Percentiles rank a stretch among this genome's conserved stretches.
phyloP scores from a whole-genome alignment of 306 rosid species.

The Carpinus viminea region DNA sequence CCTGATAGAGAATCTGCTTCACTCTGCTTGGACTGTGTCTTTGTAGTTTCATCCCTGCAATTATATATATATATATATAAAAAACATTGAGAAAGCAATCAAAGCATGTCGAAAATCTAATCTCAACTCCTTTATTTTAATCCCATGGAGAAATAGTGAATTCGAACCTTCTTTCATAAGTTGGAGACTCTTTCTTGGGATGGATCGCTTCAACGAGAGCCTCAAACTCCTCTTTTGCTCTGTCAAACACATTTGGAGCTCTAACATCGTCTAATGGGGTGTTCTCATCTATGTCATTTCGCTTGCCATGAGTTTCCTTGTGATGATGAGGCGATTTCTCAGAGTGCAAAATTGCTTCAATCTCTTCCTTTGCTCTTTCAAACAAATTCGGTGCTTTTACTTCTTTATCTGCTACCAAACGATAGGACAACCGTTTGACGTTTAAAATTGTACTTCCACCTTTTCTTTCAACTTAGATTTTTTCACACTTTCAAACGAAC shows the following conservation, averaged over 20 bases:
- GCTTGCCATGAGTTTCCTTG: slow-evolving; percentile 50
- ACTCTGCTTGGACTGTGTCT: slow-evolving; percentile 28
- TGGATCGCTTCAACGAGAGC: slow-evolving; percentile 56
- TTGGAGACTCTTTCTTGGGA: slow-evolving; percentile 41
- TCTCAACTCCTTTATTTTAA: neutral
- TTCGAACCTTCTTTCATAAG: slow-evolving; percentile 36
- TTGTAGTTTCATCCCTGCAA: slow-evolving; percentile 35
- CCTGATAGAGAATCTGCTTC: slow-evolving; percentile 44
- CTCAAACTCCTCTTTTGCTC: slow-evolving; percentile 68
- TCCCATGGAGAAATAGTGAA: neutral
- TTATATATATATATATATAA: neutral
- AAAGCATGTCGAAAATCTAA: slow-evolving; percentile 14
- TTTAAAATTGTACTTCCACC: no score
- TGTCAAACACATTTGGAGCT: slow-evolving; percentile 68
- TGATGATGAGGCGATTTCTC: slow-evolving; percentile 26
- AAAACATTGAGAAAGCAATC: slow-evolving; percentile 16
- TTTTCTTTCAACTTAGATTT: no score
- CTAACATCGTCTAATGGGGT: slow-evolving; percentile 48
- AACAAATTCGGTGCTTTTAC: slow-evolving; percentile 26
- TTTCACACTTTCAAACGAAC: no score
- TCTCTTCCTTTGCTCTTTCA: slow-evolving; percentile 30
- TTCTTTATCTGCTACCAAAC: slow-evolving; percentile 33
- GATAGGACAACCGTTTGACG: neutral
- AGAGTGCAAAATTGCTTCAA: slow-evolving; percentile 15
- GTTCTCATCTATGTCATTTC: slow-evolving; percentile 35